phyloP scores from a whole-genome alignment of 2,329 filamentous ascomycete genomes.

The Cryphonectria japonica region DNA sequence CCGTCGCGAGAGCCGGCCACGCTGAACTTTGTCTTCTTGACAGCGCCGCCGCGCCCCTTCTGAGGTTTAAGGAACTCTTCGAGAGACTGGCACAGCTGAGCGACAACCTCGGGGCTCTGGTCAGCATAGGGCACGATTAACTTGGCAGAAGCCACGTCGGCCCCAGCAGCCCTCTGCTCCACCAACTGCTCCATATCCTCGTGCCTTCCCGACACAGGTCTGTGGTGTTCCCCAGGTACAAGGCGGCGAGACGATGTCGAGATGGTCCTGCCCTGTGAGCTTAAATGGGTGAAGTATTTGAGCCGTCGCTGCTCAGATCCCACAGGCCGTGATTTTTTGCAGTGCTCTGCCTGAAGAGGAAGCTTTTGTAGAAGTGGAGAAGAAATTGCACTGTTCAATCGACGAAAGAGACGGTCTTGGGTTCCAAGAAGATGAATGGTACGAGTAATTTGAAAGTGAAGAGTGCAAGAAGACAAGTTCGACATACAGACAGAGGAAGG shows the following conservation, averaged over 20 bases:
- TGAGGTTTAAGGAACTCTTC: conserved; percentile 60
- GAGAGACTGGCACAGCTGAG: conserved; percentile 66
- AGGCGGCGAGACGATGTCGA: background rate
- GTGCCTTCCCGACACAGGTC: background rate
- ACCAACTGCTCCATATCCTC: conserved; percentile 20
- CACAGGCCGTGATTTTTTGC: background rate
- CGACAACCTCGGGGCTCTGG: conserved; percentile 72
- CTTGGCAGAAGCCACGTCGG: conserved; percentile 34
- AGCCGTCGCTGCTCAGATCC: background rate
- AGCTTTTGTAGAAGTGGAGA: conserved; percentile 1
- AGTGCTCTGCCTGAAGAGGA: background rate
- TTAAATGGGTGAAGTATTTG: background rate
- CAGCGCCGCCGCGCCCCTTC: conserved; percentile 65
- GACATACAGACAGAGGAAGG: background rate
- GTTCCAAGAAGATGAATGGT: background rate
- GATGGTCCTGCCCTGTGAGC: background rate
- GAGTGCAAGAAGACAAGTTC: background rate
- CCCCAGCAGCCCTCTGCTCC: conserved; percentile 15
- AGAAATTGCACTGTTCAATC: background rate
- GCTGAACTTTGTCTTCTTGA: conserved; percentile 79
- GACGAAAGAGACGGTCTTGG: background rate
- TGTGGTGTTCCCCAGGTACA: background rate
- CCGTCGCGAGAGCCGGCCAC: conserved; percentile 65
- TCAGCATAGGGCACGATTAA: conserved; percentile 62
- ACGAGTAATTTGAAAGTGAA: background rate